Conservation (phyloP, 1,139 yeast genomes). For the Yamadazyma sp. region DNA sequence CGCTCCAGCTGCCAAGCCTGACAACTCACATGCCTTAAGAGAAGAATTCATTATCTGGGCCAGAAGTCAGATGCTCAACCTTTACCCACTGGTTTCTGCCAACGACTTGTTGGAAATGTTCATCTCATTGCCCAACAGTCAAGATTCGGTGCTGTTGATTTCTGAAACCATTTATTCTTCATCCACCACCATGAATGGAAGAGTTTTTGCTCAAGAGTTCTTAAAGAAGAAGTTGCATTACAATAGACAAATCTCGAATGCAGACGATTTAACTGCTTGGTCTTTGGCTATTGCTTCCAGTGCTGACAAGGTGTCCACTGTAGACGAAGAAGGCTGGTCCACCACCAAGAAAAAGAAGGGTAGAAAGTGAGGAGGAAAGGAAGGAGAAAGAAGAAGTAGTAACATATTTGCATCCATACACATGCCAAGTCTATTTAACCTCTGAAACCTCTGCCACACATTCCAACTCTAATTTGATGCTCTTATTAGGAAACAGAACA, state of each 20-base stretch:
- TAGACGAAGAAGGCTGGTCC: constrained; percentile 77
- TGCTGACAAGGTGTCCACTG: constrained; percentile 45
- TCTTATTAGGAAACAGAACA: constrained; percentile 41
- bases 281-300: constrained; percentile 57
- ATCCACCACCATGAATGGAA: constrained; percentile 91
- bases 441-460: constrained; percentile 31
- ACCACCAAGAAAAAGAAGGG: constrained; percentile 61
- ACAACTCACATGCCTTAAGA: constrained; percentile 33
- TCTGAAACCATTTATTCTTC: constrained; percentile 91
- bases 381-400: too few relatives aligned
- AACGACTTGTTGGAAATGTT: constrained; percentile 81
- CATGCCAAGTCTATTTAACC: not conserved
- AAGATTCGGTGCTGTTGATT: constrained; percentile 80
- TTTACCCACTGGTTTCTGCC: constrained; percentile 71
- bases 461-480: constrained; percentile 44
- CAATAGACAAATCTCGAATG: constrained; percentile 52
- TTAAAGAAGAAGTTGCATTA: constrained; percentile 72
- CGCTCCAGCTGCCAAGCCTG: constrained; percentile 24
- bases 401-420: too few relatives aligned
- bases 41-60: constrained; percentile 88
- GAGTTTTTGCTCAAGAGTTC: constrained; percentile 90
- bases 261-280: constrained; percentile 63
- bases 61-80: constrained; percentile 65
- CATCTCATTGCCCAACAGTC: constrained; percentile 68
- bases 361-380: constrained; percentile 12